A percentile compares a stretch with the other conserved stretches of the same genome.
Conservation (phyloP, 768 basidiomycete species). For the Mycena galericulata region DNA sequence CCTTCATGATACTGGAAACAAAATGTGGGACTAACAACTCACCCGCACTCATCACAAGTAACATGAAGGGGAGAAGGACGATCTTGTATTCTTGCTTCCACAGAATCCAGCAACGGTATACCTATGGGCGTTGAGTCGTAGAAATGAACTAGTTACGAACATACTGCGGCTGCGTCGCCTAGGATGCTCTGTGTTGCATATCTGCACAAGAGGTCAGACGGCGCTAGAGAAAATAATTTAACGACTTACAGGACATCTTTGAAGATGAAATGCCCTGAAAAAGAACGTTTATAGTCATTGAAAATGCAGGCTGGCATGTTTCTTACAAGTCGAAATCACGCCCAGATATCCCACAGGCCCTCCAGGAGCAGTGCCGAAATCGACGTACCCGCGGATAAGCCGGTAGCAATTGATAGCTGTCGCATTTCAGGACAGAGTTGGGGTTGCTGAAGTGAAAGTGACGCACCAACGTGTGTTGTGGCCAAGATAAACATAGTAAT, state of each 20-base stretch:
- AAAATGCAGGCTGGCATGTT: not conserved
- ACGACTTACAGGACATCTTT: slow-evolving; percentile 25
- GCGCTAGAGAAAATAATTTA: not conserved
- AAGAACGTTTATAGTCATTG: not conserved
- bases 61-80: slow-evolving; percentile 28
- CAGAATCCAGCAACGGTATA: slow-evolving; percentile 39
- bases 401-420: slow-evolving; percentile 34
- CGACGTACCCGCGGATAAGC: slow-evolving; percentile 29
- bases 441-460: not conserved
- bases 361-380: slow-evolving; percentile 16
- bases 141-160: not conserved
- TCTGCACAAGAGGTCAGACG: too few species aligned
- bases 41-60: slow-evolving; percentile 34
- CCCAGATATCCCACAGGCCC: slow-evolving; percentile 35
- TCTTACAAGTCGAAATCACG: slow-evolving; percentile 24
- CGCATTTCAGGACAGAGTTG: not conserved
- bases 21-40: too few species aligned
- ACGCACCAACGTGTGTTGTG: slow-evolving; percentile 31
- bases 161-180: slow-evolving; percentile 34
- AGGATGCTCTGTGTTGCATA: slow-evolving; percentile 37
- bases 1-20: too few species aligned
- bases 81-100: slow-evolving; percentile 32
- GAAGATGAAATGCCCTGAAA: slow-evolving; percentile 34
- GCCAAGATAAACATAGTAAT: slow-evolving; percentile 36
- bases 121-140: slow-evolving; percentile 15